Evolutionary conservation across 2,329 filamentous ascomycete genomes (phyloP).

Genomic region (Cercospora sesami): DNA sequence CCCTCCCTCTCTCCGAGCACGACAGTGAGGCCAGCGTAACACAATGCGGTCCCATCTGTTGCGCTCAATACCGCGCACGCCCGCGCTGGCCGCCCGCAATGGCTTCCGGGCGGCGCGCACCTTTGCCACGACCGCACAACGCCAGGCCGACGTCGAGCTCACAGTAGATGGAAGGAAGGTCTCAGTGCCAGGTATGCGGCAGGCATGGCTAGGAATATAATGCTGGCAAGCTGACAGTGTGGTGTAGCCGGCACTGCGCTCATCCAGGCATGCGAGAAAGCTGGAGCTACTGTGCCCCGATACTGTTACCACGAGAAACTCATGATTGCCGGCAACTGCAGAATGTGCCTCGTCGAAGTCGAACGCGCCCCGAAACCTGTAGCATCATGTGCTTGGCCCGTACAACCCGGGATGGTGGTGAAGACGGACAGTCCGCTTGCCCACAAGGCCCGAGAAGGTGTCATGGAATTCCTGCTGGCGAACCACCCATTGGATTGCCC

Average conservation of each 20-base stretch:
- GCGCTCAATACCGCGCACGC: constrained; percentile 61
- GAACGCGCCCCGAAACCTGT: constrained; percentile 95
- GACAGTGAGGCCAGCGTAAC: constrained; percentile 36
- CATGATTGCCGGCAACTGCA: constrained; percentile 98
- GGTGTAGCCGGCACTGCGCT: constrained; percentile 84
- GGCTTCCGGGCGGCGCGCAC: constrained; percentile 65
- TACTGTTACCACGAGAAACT: constrained; percentile 99
- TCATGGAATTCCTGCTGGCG: constrained; percentile 97
- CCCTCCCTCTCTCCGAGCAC: constrained; percentile 15
- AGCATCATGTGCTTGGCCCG: constrained; percentile 97
- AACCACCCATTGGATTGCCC: constrained; percentile 97
- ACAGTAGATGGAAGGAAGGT: constrained; percentile 97
- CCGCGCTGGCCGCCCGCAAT: constrained; percentile 41
- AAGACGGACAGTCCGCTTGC: constrained; percentile 95
- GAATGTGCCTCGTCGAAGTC: constrained; percentile 99
- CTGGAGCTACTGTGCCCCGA: constrained; percentile 86
- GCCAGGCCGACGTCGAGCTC: constrained; percentile 90
- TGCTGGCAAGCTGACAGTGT: constrained; percentile 26
- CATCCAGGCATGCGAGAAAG: constrained; percentile 99
- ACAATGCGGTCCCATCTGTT: constrained; percentile 66
- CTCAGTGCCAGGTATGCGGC: constrained; percentile 80
- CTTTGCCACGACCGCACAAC: constrained; percentile 76
- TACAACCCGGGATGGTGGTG: constrained; percentile 97
- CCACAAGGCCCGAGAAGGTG: constrained; percentile 96
- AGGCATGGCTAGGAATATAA: neutral